Conservation (phyloP, 1,139 yeast genomes). For the Saccharomyces hybrid region DNA sequence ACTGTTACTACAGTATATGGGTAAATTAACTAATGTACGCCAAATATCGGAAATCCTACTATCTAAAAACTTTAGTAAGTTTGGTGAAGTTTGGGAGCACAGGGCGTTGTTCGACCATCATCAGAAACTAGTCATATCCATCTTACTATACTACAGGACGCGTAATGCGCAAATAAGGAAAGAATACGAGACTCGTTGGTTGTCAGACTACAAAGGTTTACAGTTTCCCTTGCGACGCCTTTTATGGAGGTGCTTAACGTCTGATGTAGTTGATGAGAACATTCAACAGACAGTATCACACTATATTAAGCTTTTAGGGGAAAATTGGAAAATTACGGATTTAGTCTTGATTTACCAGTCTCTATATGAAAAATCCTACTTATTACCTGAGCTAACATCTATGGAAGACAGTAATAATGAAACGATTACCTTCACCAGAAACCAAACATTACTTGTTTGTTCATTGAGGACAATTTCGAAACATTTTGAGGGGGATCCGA, state of each 20-base stretch:
- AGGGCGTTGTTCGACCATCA: conserved; percentile 13
- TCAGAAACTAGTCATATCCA: conserved; percentile 16
- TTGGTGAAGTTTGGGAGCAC: conserved; percentile 14
- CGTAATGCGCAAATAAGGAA: conserved; percentile 11
- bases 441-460: conserved; percentile 10
- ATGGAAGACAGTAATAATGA: background rate
- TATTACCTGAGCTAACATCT: conserved; percentile 5
- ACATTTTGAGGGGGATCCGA: conserved; percentile 5
- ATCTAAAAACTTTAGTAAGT: conserved; percentile 14
- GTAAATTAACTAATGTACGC: conserved; percentile 8
- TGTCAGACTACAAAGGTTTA: conserved; percentile 14
- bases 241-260: conserved; percentile 20
- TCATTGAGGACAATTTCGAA: conserved; percentile 9
- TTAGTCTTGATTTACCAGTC: conserved; percentile 15
- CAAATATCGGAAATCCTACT: conserved; percentile 16
- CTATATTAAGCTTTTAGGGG: background rate
- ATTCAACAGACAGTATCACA: background rate
- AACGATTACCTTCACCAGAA: conserved; percentile 3
- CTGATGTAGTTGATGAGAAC: background rate
- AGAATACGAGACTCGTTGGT: conserved; percentile 16
- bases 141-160: conserved; percentile 21
- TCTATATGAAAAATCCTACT: conserved; percentile 10
- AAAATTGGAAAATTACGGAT: conserved; percentile 2
- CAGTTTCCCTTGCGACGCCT: conserved; percentile 22
- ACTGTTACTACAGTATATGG: conserved; percentile 18